These are phyloP conservation scores for Vigna mungo DNA, from an alignment of 306 rosid genomes.

Conservation along the genomic window DNA sequence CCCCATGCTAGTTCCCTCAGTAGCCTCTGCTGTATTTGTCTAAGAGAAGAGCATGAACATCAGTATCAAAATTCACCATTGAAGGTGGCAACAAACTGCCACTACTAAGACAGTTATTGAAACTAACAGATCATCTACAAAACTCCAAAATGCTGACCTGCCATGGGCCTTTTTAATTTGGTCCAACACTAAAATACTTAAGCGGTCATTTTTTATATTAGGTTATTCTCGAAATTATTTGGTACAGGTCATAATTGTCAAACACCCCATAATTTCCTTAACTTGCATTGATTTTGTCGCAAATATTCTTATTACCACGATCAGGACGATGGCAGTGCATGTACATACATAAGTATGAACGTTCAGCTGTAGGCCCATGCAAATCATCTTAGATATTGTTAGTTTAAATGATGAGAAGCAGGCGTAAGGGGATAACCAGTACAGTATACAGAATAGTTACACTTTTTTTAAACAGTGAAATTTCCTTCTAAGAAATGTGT, in stretches of 20 bases:
- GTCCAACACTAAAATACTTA: background rate
- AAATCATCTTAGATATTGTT: slow-evolving; percentile 28
- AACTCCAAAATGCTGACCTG: background rate
- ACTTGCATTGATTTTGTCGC: background rate
- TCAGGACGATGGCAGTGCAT: background rate
- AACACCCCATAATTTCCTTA: slow-evolving; percentile 31
- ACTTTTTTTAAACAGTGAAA: slow-evolving; percentile 24
- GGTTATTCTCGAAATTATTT: slow-evolving; percentile 23
- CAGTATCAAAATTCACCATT: slow-evolving; percentile 41
- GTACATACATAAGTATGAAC: background rate
- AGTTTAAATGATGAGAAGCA: slow-evolving; percentile 28
- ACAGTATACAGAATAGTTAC: background rate
- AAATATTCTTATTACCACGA: background rate
- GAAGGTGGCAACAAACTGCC: slow-evolving; percentile 36
- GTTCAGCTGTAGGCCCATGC: background rate
- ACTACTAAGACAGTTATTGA: slow-evolving; percentile 18
- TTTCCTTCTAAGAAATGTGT: background rate
- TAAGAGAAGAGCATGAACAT: slow-evolving; percentile 43
- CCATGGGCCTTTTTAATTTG: background rate
- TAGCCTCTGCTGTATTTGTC: slow-evolving; percentile 72
- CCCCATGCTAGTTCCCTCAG: slow-evolving; percentile 57
- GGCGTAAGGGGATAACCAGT: slow-evolving; percentile 18
- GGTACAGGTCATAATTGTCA: slow-evolving; percentile 18
- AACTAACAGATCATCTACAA: slow-evolving; percentile 22
- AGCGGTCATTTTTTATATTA: background rate